These are phyloP conservation scores for Zymoseptoria passerinii DNA, from an alignment of 2,329 filamentous ascomycete species.

Conservation along the genomic window DNA sequence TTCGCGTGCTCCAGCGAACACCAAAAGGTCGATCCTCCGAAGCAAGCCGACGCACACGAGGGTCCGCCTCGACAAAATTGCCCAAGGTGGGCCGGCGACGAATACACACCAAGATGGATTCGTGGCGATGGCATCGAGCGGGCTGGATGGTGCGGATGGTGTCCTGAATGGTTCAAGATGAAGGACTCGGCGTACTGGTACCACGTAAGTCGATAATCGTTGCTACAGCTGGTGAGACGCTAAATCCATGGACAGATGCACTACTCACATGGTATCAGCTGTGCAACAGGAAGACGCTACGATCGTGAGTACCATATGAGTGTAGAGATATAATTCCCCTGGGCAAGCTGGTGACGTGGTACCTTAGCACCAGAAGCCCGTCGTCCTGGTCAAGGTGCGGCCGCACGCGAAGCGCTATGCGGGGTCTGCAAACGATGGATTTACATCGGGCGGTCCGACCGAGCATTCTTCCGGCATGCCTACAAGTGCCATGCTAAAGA, in stretches of 20 bases:
- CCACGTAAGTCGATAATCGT: constrained; percentile 39
- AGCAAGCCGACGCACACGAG: not conserved
- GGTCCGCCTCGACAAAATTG: constrained; percentile 14
- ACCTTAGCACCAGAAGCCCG: constrained; percentile 59
- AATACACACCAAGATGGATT: constrained; percentile 79
- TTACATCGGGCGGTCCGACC: constrained; percentile 73
- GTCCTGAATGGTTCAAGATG: constrained; percentile 79
- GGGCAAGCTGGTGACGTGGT: not conserved
- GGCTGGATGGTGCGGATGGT: constrained; percentile 84
- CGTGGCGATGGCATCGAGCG: constrained; percentile 80
- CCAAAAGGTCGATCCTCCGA: constrained; percentile 1
- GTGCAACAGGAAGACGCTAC: constrained; percentile 69
- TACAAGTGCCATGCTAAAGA: constrained; percentile 52
- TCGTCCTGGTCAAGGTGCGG: constrained; percentile 70
- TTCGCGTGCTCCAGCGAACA: not conserved
- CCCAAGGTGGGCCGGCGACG: constrained; percentile 63
- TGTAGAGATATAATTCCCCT: not conserved
- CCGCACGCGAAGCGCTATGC: constrained; percentile 74
- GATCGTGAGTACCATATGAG: constrained; percentile 34
- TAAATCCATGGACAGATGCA: constrained; percentile 46
- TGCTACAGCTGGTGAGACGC: not conserved
- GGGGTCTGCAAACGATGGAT: constrained; percentile 73
- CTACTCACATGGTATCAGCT: constrained; percentile 80
- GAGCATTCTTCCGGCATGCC: constrained; percentile 83
- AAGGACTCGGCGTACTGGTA: constrained; percentile 94